These are phyloP conservation scores for Fagus crenata DNA, from an alignment of 306 rosid species.

Conservation along the genomic window DNA sequence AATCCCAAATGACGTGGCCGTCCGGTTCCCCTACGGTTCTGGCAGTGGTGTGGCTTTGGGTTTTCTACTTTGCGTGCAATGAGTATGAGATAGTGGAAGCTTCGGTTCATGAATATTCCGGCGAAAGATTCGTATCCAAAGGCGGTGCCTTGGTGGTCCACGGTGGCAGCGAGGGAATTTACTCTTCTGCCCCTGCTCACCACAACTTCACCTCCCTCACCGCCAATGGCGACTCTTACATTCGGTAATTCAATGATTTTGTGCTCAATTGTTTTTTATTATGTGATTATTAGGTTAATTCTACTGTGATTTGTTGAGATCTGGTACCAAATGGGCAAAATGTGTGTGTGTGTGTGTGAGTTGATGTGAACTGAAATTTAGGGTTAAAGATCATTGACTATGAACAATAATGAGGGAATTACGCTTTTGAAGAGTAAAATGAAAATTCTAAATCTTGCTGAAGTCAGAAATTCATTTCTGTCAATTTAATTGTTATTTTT, in stretches of 20 bases:
- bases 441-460: background rate
- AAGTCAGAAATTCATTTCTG: background rate
- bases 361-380: background rate
- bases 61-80: conserved; percentile 19
- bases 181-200: conserved; percentile 51
- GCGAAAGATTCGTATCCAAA: conserved; percentile 55
- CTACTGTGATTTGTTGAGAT: background rate
- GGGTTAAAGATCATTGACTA: background rate
- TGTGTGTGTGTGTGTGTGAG: background rate
- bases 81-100: conserved; percentile 38
- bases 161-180: conserved; percentile 97
- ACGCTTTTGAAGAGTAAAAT: background rate
- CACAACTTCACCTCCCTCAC: conserved; percentile 34
- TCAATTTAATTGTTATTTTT: background rate
- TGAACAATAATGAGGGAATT: background rate
- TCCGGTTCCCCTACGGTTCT: conserved; percentile 28
- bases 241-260: conserved; percentile 50
- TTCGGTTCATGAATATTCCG: conserved; percentile 73
- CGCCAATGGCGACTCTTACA: conserved; percentile 58
- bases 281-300: background rate
- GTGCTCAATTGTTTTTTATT: background rate
- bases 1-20: conserved; percentile 35
- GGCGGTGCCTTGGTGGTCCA: conserved; percentile 93
- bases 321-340: background rate
- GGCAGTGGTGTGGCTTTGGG: conserved; percentile 32